A percentile compares a stretch with the other conserved stretches of the same genome.
Conservation (phyloP, 371 early-diverging fungal species). For the Syncephalastrum sp. region DNA sequence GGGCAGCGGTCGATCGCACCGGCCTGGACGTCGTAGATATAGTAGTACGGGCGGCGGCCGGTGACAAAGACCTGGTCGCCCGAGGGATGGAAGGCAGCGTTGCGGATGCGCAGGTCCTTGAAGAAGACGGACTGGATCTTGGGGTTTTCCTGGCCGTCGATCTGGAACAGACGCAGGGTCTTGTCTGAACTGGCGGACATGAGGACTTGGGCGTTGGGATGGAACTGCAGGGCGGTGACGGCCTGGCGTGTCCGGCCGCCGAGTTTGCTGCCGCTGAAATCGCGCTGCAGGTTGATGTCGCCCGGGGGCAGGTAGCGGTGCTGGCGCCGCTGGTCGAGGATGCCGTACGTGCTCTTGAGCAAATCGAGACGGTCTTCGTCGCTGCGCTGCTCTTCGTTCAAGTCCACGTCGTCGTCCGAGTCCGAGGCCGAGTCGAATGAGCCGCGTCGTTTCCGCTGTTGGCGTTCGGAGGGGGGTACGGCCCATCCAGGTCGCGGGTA, state of each 20-base stretch:
- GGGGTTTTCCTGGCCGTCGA: conserved; percentile 89
- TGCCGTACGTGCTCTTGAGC: conserved; percentile 55
- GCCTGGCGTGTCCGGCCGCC: conserved; percentile 39
- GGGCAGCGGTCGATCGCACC: conserved; percentile 67
- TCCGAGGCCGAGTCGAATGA: conserved; percentile 30
- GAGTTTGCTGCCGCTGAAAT: background rate
- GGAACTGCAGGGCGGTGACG: conserved; percentile 80
- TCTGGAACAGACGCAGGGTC: conserved; percentile 82
- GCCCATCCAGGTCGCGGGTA: conserved; percentile 93
- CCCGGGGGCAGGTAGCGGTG: conserved; percentile 40
- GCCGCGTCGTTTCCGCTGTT: conserved; percentile 12
- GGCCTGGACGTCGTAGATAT: conserved; percentile 81
- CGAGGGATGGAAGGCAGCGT: conserved; percentile 73
- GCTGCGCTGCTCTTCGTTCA: conserved; percentile 38
- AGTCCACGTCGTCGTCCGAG: conserved; percentile 35
- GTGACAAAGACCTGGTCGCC: conserved; percentile 74
- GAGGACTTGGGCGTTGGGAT: conserved; percentile 87
- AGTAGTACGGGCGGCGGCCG: conserved; percentile 78
- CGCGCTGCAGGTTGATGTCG: background rate
- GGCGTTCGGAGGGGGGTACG: conserved; percentile 42
- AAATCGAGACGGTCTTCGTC: conserved; percentile 42
- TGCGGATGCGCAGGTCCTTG: conserved; percentile 77
- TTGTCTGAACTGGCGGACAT: conserved; percentile 84
- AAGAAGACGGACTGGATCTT: conserved; percentile 82
- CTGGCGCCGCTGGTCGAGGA: conserved; percentile 37